Conservation (phyloP, 768 basidiomycete species). For the Hydnum rufescens region DNA sequence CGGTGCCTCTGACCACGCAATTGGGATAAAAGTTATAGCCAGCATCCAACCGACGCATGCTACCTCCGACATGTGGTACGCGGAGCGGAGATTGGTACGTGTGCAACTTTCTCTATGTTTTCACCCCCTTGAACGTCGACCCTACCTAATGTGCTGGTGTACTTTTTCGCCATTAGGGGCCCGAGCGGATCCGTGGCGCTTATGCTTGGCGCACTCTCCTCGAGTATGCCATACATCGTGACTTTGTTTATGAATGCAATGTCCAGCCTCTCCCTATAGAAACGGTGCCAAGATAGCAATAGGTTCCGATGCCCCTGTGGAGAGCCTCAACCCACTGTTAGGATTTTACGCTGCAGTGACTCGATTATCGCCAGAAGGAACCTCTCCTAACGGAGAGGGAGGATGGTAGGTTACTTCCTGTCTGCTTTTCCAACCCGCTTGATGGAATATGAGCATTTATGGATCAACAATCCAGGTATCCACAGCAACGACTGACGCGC, state of each 20-base stretch:
- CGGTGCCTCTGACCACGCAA: too few relatives aligned
- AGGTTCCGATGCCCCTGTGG: conserved; percentile 90
- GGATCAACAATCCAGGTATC: conserved; percentile 33
- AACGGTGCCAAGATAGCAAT: conserved; percentile 38
- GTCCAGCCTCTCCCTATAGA: conserved; percentile 10
- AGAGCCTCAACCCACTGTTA: conserved; percentile 70
- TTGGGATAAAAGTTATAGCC: conserved; percentile 44
- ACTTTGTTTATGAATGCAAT: not conserved
- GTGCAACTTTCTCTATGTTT: not conserved
- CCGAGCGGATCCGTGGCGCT: conserved; percentile 64
- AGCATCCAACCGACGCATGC: conserved; percentile 91
- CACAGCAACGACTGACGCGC: conserved; percentile 54
- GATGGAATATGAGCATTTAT: not conserved
- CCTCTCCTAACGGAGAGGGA: conserved; percentile 58
- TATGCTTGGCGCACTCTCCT: conserved; percentile 77
- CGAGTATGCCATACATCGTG: conserved; percentile 26
- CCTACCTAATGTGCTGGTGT: not conserved
- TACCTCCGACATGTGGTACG: conserved; percentile 85
- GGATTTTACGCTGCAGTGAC: conserved; percentile 83
- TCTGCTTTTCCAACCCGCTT: not conserved
- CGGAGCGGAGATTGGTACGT: conserved; percentile 54
- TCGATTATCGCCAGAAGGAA: conserved; percentile 43
- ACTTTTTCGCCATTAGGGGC: conserved; percentile 30
- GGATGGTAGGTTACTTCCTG: conserved; percentile 45
- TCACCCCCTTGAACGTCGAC: not conserved